phyloP scores from a whole-genome alignment of 2,329 filamentous ascomycete genomes.

The Decorospora gaudefroyi region DNA sequence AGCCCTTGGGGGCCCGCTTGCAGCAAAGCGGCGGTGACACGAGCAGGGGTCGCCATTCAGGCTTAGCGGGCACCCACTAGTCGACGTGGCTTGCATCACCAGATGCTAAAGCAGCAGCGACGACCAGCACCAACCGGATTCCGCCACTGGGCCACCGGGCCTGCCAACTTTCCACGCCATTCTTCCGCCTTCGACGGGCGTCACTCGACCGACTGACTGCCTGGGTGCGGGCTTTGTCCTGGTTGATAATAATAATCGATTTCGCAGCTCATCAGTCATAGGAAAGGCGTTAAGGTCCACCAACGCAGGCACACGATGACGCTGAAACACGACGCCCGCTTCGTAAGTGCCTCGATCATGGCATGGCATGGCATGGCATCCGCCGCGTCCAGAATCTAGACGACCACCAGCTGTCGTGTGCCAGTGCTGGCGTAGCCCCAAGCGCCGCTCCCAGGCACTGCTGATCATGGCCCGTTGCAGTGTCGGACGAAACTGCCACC shows the following conservation, averaged over 20 bases:
- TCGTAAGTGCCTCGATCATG: constrained; percentile 24
- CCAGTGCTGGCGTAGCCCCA: constrained; percentile 24
- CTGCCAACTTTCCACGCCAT: constrained; percentile 23
- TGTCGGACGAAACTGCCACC: constrained; percentile 25
- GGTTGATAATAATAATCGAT: too few species aligned
- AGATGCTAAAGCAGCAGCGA: constrained; percentile 21
- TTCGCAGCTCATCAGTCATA: too few species aligned
- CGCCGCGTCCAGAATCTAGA: constrained; percentile 11
- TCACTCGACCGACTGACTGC: too few species aligned
- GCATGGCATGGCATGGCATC: constrained; percentile 7
- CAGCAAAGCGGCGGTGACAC: constrained; percentile 22
- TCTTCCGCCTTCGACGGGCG: constrained; percentile 16
- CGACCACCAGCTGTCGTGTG: constrained; percentile 29
- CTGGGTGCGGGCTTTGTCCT: too few species aligned
- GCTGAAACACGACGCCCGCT: constrained; percentile 34
- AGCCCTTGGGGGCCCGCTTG: constrained; percentile 12
- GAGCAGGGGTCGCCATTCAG: constrained; percentile 8
- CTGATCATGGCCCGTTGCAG: constrained; percentile 17
- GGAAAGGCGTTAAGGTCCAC: neutral
- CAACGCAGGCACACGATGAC: constrained; percentile 7
- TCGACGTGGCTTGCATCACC: constrained; percentile 19
- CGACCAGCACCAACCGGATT: constrained; percentile 13
- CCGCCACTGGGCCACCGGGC: constrained; percentile 18
- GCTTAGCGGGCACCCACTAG: constrained; percentile 1
- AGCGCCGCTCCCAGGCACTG: constrained; percentile 17